Evolutionary conservation across 2,329 filamentous ascomycete species (phyloP).

Genomic region (Penicillium hordei): DNA sequence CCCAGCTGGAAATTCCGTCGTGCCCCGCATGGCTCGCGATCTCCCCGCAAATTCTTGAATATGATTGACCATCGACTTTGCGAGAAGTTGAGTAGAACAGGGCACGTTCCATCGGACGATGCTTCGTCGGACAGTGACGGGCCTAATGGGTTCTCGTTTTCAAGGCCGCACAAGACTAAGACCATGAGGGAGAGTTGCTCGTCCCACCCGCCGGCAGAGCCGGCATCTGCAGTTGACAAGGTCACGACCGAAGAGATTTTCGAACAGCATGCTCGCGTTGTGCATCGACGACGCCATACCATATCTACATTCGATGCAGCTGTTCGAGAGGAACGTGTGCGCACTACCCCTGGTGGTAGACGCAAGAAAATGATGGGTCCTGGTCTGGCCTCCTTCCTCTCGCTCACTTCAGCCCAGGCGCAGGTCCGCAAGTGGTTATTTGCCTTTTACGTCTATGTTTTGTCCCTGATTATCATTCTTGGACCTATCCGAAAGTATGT

Average conservation of each 20-base stretch:
- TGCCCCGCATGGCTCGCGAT: slow-evolving; percentile 42
- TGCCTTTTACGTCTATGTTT: slow-evolving; percentile 72
- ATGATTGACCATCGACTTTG: slow-evolving; percentile 48
- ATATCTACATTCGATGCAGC: slow-evolving; percentile 49
- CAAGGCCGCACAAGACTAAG: slow-evolving; percentile 39
- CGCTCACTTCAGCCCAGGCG: slow-evolving; percentile 77
- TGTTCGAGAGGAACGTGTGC: slow-evolving; percentile 28
- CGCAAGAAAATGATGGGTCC: slow-evolving; percentile 65
- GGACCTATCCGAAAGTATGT: slow-evolving; percentile 71
- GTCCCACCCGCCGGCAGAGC: slow-evolving; percentile 15
- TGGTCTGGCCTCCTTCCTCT: slow-evolving; percentile 70
- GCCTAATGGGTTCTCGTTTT: slow-evolving; percentile 22
- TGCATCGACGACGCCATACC: slow-evolving; percentile 49
- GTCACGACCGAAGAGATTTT: slow-evolving; percentile 26
- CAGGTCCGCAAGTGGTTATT: slow-evolving; percentile 77
- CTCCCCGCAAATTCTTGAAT: slow-evolving; percentile 42
- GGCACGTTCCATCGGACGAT: slow-evolving; percentile 32
- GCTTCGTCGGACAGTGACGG: slow-evolving; percentile 41
- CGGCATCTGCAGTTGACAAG: slow-evolving; percentile 27
- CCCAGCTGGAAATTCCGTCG: slow-evolving; percentile 86
- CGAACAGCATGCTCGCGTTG: slow-evolving; percentile 15
- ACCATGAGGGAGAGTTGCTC: slow-evolving; percentile 25
- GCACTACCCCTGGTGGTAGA: slow-evolving; percentile 62
- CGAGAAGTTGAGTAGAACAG: slow-evolving; percentile 48
- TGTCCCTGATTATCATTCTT: slow-evolving; percentile 66